A percentile compares a stretch with the other conserved stretches of the same genome.
Conservation (phyloP, 805 yeast species). For the Wickerhamiella allomyrinae region DNA sequence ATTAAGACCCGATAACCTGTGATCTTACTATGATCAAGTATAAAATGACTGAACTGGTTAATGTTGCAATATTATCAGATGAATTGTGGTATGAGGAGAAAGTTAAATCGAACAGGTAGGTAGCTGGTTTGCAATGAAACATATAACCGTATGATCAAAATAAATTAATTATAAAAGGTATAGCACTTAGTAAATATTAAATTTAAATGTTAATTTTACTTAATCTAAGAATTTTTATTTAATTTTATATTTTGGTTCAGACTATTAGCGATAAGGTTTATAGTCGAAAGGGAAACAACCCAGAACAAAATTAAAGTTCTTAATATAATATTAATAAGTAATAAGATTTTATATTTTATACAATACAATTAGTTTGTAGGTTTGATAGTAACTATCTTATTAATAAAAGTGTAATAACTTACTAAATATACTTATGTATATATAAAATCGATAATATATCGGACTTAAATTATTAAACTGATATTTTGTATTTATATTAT, state of each 20-base stretch:
- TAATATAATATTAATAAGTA: not conserved
- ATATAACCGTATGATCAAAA: slow-evolving; percentile 6
- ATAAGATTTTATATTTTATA: slow-evolving; percentile 1
- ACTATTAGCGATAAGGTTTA: slow-evolving; percentile 3
- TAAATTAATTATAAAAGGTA: slow-evolving; percentile 1
- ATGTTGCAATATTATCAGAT: slow-evolving; percentile 8
- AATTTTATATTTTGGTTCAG: not conserved
- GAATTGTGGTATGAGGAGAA: slow-evolving; percentile 8
- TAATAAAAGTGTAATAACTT: slow-evolving; percentile 4
- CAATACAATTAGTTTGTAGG: slow-evolving; percentile 2
- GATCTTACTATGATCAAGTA: slow-evolving; percentile 6
- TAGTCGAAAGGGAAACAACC: slow-evolving; percentile 4
- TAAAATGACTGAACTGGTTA: slow-evolving; percentile 4
- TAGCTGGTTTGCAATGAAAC: slow-evolving; percentile 8
- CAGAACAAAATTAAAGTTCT: slow-evolving; percentile 2
- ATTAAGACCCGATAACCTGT: slow-evolving; percentile 5
- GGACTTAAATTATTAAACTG: slow-evolving; percentile 3
- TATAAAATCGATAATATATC: slow-evolving; percentile 1
- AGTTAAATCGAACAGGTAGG: slow-evolving; percentile 7
- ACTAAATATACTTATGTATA: not conserved
- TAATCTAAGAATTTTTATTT: slow-evolving; percentile 2
- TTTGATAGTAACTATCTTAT: slow-evolving; percentile 3
- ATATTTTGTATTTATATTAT: not conserved
- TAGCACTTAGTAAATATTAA: slow-evolving; percentile 1
- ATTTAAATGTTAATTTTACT: not conserved